Conservation (phyloP, 768 basidiomycete species). For the Trametes gibbosa region DNA sequence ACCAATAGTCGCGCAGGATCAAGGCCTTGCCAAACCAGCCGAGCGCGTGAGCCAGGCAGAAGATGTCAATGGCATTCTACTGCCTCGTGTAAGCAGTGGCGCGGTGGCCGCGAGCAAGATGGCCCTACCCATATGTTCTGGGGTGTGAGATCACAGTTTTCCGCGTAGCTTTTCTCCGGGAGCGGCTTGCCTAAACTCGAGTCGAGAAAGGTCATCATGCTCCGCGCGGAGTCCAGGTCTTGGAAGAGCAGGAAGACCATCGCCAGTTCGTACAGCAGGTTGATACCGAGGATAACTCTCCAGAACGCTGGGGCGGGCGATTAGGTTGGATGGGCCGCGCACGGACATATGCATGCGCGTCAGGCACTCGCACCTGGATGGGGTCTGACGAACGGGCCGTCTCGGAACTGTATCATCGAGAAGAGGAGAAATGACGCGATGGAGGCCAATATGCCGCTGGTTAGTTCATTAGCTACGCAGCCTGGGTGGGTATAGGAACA, state of each 20-base stretch:
- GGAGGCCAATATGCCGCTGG: conserved; percentile 74
- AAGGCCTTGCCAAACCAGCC: conserved; percentile 93
- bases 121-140: conserved; percentile 62
- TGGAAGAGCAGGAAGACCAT: conserved; percentile 86
- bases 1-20: conserved; percentile 90
- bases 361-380: conserved; percentile 50
- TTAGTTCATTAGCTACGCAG: not conserved
- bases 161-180: conserved; percentile 85
- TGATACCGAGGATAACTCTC: conserved; percentile 75
- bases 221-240: conserved; percentile 71
- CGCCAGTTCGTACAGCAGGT: conserved; percentile 78
- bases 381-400: conserved; percentile 85
- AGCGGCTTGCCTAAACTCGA: conserved; percentile 66
- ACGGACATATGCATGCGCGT: not conserved
- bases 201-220: conserved; percentile 80
- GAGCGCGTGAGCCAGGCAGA: conserved; percentile 80
- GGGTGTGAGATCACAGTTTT: conserved; percentile 67
- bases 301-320: conserved; percentile 55
- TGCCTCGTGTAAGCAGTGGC: conserved; percentile 6
- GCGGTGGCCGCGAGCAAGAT: not conserved
- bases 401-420: conserved; percentile 86
- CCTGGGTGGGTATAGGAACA: not conserved
- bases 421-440: conserved; percentile 73
- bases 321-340: not conserved
- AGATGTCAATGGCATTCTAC: conserved; percentile 81